A percentile compares a stretch with the other conserved stretches of the same genome.
Evolutionary conservation across 2,329 filamentous ascomycete genomes (phyloP).

Genomic region (Penicillium thymicola): DNA sequence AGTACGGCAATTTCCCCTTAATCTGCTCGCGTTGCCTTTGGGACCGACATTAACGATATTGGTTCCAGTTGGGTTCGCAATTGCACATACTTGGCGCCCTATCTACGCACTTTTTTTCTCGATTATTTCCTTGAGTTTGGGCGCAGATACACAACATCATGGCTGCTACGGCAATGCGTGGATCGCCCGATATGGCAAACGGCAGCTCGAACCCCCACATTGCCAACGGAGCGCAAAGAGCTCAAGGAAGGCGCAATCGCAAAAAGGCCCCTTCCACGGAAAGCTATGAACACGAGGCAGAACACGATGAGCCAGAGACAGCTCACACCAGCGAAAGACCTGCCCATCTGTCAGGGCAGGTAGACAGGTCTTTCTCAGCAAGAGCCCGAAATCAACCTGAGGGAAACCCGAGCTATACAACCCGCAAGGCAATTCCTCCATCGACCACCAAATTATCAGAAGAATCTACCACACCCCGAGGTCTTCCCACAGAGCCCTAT

Average conservation of each 20-base stretch:
- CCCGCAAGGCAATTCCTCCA: conserved; percentile 9
- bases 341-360: neutral
- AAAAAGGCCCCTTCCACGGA: neutral
- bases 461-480: conserved; percentile 20
- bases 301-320: conserved; percentile 2
- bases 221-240: conserved; percentile 9
- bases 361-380: conserved; percentile 17
- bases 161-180: conserved; percentile 16
- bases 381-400: conserved; percentile 13
- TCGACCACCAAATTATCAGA: conserved; percentile 5
- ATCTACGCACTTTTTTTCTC: neutral
- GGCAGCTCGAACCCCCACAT: conserved; percentile 6
- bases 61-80: conserved; percentile 10
- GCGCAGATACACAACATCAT: conserved; percentile 7
- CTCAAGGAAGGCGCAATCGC: conserved; percentile 10
- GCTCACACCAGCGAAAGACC: neutral
- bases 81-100: conserved; percentile 2
- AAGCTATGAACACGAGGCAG: conserved; percentile 3
- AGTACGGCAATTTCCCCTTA: neutral
- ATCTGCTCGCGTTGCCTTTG: conserved; percentile 1
- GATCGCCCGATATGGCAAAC: conserved; percentile 20
- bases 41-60: conserved; percentile 11
- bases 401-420: conserved; percentile 18
- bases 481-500: conserved; percentile 12
- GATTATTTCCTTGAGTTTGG: neutral